These are phyloP conservation scores for Coemansia sp. DNA, from an alignment of 192 early-diverging fungal species.

Conservation along the genomic window DNA sequence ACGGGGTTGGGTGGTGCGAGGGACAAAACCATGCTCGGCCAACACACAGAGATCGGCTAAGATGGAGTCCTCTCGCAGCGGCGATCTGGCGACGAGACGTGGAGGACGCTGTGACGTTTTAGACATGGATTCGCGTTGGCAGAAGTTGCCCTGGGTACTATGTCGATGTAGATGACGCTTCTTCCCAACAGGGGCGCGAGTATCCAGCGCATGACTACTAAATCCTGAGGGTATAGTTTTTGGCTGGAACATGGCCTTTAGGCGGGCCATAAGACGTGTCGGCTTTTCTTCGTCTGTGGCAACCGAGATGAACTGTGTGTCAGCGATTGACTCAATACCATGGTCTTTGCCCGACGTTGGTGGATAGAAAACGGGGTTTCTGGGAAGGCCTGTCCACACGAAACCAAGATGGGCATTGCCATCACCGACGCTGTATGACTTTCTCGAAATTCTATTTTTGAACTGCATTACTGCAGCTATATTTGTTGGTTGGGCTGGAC, in stretches of 20 bases:
- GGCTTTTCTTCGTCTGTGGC: conserved; percentile 9
- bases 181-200: not conserved
- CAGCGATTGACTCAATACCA: not conserved
- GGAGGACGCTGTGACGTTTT: conserved; percentile 3
- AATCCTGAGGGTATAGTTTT: not conserved
- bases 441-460: conserved; percentile 13
- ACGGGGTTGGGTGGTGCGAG: not conserved
- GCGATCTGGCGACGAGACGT: conserved; percentile 40
- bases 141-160: not conserved
- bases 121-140: not conserved
- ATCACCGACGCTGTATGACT: not conserved
- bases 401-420: conserved; percentile 1
- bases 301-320: not conserved
- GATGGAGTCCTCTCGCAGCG: conserved; percentile 37
- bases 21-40: conserved; percentile 24
- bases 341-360: conserved; percentile 22
- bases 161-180: not conserved
- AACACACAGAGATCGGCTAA: conserved; percentile 37
- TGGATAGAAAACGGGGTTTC: conserved; percentile 52
- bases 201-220: conserved; percentile 3
- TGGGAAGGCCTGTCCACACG: conserved; percentile 19
- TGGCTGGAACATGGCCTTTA: conserved; percentile 34
- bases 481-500: not conserved
- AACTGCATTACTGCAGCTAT: conserved; percentile 21
- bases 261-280: conserved; percentile 23